A percentile compares a stretch with the other conserved stretches of the same genome.
Evolutionary conservation across 148 eudicot species (phyloP).

Genomic region (Vaccinium myrtillus): DNA sequence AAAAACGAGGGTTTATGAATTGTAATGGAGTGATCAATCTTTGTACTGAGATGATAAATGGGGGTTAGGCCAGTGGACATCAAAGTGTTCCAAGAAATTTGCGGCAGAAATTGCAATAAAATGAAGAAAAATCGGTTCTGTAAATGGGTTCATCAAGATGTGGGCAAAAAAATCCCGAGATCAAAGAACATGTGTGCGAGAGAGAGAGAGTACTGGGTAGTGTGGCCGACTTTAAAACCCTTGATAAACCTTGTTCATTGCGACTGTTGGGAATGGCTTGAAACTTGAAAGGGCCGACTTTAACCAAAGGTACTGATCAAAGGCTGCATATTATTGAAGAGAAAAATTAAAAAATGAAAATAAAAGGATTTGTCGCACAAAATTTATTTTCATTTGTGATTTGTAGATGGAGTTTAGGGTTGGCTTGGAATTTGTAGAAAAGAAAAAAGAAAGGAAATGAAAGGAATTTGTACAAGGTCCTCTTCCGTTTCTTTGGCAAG

Average conservation of each 20-base stretch:
- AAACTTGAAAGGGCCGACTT: neutral
- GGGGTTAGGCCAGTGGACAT: conserved; percentile 50
- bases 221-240: conserved; percentile 43
- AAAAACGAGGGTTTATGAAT: conserved; percentile 20
- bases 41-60: conserved; percentile 1
- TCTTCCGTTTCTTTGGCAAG: no score
- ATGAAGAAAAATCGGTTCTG: neutral
- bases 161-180: neutral
- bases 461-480: no score
- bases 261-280: neutral
- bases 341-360: no score
- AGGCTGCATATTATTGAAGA: neutral
- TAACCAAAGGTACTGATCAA: neutral
- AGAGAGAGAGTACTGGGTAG: neutral
- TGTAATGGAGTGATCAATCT: conserved; percentile 23
- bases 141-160: conserved; percentile 16
- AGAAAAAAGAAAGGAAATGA: no score
- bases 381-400: no score
- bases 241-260: conserved; percentile 35
- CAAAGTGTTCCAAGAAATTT: conserved; percentile 26
- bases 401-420: neutral
- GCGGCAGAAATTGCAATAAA: conserved; percentile 5
- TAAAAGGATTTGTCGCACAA: neutral
- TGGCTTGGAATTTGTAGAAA: no score
- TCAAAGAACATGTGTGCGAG: neutral